These are phyloP conservation scores for Zygnema cylindricum DNA, from an alignment of 139 green algal species.

Conservation along the genomic window DNA sequence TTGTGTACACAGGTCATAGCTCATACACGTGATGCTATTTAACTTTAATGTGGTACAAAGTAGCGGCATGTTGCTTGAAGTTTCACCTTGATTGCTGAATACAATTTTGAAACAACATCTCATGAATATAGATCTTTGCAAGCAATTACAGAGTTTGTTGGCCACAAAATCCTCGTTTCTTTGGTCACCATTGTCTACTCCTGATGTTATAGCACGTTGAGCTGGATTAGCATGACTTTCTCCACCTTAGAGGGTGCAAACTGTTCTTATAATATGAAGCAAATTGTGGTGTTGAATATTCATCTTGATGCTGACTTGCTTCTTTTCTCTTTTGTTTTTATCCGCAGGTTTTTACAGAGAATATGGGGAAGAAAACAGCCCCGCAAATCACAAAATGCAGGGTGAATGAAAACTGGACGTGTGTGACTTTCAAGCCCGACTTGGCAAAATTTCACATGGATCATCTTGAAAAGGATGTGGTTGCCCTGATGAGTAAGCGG, in stretches of 20 bases:
- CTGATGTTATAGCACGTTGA: too few species aligned
- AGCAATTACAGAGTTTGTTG: too few species aligned
- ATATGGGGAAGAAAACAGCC: conserved; percentile 74
- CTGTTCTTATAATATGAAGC: not conserved
- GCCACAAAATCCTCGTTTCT: too few species aligned
- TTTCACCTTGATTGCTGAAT: not conserved
- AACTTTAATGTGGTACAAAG: too few species aligned
- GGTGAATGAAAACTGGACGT: conserved; percentile 94
- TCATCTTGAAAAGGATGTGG: conserved; percentile 78
- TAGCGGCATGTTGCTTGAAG: too few species aligned
- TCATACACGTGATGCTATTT: too few species aligned
- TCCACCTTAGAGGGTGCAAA: too few species aligned
- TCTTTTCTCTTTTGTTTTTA: not conserved
- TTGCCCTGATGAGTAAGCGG: conserved; percentile 94
- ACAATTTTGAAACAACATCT: not conserved
- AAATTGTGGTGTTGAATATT: not conserved
- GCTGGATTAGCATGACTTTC: too few species aligned
- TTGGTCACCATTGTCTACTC: too few species aligned
- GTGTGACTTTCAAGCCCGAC: conserved; percentile 95
- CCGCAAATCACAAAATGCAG: conserved; percentile 87
- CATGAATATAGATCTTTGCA: too few species aligned
- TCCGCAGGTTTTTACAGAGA: conserved; percentile 68
- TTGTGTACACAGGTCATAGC: too few species aligned
- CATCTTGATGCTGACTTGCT: not conserved
- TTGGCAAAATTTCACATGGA: conserved; percentile 95